Base-by-base conservation (phyloP, 2,329 filamentous ascomycete species). In the Colletotrichum camelliae region DNA sequence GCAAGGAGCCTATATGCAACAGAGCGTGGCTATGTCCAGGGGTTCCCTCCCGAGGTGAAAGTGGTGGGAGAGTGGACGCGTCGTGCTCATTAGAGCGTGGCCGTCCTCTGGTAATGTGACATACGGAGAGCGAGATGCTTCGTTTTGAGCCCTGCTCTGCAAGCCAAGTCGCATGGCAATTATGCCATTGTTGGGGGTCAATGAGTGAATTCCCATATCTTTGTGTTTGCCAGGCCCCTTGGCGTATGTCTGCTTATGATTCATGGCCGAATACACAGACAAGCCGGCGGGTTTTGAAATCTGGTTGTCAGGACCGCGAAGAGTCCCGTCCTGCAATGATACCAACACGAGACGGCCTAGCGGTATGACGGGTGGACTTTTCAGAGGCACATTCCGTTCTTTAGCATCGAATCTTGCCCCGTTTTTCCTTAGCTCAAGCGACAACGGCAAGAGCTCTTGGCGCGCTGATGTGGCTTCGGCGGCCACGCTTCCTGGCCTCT, bases 1-100 rank as follows among this genome's bases (percentile, higher is more conserved):
- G 62, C 73, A 64, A 75, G 69, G 57, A 68, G 69, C 70, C 57
- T 70, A 62, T 67, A 75, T 67, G 70, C 70, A 75, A 75, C 52
- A 75, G 64, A 33, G 62, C 55, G 72, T 75, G 72, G 68, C 68
- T 67, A 67, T 72, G 69, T 58, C 70, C 62, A 73, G 68, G 70
- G 68, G 73, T 73, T 72, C 72, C 68, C 61, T 67, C 35, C 72
- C 72, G 29, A 71, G 60, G 35, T 29, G 12, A 60, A 29, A 27
- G 57, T 57, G 43, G 12, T 57, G n/a, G 33, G 48, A 57, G 62
- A 67, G 35, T 35, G 67, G 35, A 48, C 24, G 29, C 24, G 27
- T 39, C 39, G 48, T 48, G 48, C 65, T 57, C 43, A 57, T 55
- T 35, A 57, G 33, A 58, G 27, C 24, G 15, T 58, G 55, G 21